phyloP scores from a whole-genome alignment of 805 yeast species.

The Myxozyma udenii region DNA sequence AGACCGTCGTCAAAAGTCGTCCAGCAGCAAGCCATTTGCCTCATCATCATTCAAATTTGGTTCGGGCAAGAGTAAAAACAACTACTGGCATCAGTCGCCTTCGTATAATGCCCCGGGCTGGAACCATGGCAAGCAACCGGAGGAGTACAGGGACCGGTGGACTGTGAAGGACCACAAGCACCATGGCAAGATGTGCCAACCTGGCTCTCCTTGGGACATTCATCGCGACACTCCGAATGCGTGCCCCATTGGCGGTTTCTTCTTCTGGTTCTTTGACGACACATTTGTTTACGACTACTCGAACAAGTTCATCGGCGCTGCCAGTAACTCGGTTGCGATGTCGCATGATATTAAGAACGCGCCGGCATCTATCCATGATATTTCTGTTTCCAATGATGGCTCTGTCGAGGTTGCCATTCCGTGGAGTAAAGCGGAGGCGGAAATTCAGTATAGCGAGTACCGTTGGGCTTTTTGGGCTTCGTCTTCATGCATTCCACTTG shows the following conservation, averaged over 20 bases:
- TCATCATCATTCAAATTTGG: too few relatives aligned
- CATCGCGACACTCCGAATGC: conserved; percentile 17
- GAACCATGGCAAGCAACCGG: conserved; percentile 1
- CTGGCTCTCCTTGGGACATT: conserved; percentile 12
- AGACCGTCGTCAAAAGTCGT: too few relatives aligned
- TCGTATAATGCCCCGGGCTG: neutral
- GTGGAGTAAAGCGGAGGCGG: conserved; percentile 9
- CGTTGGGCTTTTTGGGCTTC: conserved; percentile 24
- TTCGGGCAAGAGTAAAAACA: too few relatives aligned
- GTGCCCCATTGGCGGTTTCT: conserved; percentile 18
- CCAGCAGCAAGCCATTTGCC: too few relatives aligned
- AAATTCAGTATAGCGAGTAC: conserved; percentile 11
- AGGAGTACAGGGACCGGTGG: too few relatives aligned
- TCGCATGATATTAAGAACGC: conserved; percentile 2
- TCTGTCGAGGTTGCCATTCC: conserved; percentile 22
- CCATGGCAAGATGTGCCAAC: conserved; percentile 10
- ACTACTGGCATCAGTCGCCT: neutral
- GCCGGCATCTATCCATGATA: conserved; percentile 11
- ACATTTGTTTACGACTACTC: conserved; percentile 13
- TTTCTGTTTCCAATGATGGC: conserved; percentile 12
- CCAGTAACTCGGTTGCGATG: conserved; percentile 20
- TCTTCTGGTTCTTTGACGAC: conserved; percentile 29
- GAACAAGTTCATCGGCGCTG: conserved; percentile 21
- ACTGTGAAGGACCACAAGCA: conserved; percentile 9
- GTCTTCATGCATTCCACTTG: conserved; percentile 20